phyloP scores from a whole-genome alignment of 176 grass and related monocot genomes.

The Pharus latifolius region DNA sequence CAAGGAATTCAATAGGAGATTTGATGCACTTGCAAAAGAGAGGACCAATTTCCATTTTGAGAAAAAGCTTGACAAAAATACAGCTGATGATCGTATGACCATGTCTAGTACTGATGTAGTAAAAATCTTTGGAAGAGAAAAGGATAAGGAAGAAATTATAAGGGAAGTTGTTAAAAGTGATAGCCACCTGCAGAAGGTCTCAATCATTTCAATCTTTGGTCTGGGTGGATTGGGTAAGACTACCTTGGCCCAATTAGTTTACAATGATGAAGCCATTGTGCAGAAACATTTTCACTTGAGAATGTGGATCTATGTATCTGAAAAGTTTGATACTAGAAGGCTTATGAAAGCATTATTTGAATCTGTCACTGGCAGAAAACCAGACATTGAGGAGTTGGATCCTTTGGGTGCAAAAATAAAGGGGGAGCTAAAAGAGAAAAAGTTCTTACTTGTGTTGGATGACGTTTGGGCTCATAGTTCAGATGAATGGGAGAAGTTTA shows the following conservation, averaged over 20 bases:
- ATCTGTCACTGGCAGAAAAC: background rate
- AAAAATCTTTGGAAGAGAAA: background rate
- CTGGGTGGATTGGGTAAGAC: conserved; percentile 31
- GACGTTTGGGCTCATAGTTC: conserved; percentile 19
- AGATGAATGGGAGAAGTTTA: background rate
- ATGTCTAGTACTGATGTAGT: background rate
- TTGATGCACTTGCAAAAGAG: too few species aligned
- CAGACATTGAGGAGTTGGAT: background rate
- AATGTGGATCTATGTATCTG: conserved; percentile 26
- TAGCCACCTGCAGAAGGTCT: background rate
- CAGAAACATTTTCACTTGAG: conserved; percentile 14
- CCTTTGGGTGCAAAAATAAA: background rate
- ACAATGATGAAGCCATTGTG: background rate
- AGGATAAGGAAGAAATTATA: background rate
- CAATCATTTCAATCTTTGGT: conserved; percentile 14
- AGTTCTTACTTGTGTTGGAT: conserved; percentile 22
- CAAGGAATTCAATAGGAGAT: too few species aligned
- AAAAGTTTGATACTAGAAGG: background rate
- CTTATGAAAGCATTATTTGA: background rate
- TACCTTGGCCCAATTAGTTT: conserved; percentile 12
- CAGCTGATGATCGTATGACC: background rate
- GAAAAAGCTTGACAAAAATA: too few species aligned
- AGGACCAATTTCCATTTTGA: too few species aligned
- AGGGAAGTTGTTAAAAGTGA: background rate
- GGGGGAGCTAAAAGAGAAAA: background rate